Evolutionary conservation across 768 basidiomycete species (phyloP), one percentile per base, ranked within the genome.

Genomic region (Clavaria fumosa): DNA sequence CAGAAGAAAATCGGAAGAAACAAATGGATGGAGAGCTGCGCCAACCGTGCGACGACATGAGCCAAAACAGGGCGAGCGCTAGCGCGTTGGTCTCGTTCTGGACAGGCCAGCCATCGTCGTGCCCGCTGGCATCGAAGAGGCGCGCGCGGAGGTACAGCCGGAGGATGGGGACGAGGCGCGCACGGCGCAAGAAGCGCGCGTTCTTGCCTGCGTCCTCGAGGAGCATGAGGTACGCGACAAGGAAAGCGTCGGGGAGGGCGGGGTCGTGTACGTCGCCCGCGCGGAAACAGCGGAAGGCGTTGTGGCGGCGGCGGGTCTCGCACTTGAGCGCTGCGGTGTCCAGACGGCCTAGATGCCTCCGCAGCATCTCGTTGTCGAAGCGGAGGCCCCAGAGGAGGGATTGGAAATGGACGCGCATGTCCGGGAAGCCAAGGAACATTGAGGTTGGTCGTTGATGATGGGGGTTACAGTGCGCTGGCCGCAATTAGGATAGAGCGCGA

Each of bases 201-300:
- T 73, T 74, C 43, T 59, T 63, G 37, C 63, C 66, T 19, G 71
- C 64, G 43, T 76, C 72, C 22, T 73, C 61, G 14, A 40, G 17
- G 28, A 74, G 54, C 70, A 78, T 74, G 23, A 67, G 49, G 47
- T 69, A 74, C 36, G 69, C 62, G 0, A 62, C 62, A 57, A 69
- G 69, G 21, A 78, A 50, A 7, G 63, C 64, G 40, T 69, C 62
- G 0, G 53, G 56, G 6, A 71, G 49, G 11, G 45, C 38, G 20
- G 60, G 52, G 41, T 61, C 47, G 44, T 61, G 52, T 20, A 66
- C 39, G 2, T 53, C 48, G 5, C 54, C 53, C n/a, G 43, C 45
- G 15, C 60, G 62, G 50, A 75, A 59, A 36, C 63, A 49, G 10
- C 64, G 58, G n/a, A 73, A 57, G 0, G 64, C 63, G 1, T 38